Conservation (phyloP, 2,329 filamentous ascomycete species). For the Sordariomycetes sp. region DNA sequence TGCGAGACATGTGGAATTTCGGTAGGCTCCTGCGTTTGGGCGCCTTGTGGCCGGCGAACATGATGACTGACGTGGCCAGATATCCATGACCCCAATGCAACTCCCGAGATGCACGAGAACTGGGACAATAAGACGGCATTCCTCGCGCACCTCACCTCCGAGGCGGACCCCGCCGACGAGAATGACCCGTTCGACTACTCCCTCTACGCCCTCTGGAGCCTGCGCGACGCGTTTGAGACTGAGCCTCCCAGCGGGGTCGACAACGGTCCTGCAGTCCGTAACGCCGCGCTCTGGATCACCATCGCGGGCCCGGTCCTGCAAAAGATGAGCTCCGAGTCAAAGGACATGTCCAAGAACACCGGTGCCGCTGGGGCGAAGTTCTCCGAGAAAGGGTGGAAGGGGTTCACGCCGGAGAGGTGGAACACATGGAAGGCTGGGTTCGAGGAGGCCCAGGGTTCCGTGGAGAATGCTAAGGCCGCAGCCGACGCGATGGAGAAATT, state of each 20-base stretch:
- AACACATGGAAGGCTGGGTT: constrained; percentile 12
- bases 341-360: constrained; percentile 7
- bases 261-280: constrained; percentile 7
- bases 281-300: constrained; percentile 12
- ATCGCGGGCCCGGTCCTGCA: constrained; percentile 8
- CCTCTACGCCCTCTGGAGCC: constrained; percentile 14
- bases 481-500: neutral
- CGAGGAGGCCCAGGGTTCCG: neutral
- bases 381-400: constrained; percentile 11
- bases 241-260: neutral
- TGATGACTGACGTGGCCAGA: constrained; percentile 4
- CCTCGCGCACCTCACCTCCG: constrained; percentile 12
- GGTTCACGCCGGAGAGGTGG: constrained; percentile 14
- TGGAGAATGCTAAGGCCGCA: neutral
- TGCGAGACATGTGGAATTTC: constrained; percentile 14
- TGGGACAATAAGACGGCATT: constrained; percentile 12
- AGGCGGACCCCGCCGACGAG: constrained; percentile 2
- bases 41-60: neutral
- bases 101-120: constrained; percentile 4
- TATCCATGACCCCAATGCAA: constrained; percentile 7
- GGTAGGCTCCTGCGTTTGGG: constrained; percentile 8
- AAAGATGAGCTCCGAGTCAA: constrained; percentile 6
- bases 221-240: constrained; percentile 14
- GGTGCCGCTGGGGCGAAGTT: constrained; percentile 10
- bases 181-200: constrained; percentile 12